Conservation (phyloP, 192 early-diverging fungal species). For the Coemansia guatemalensis region DNA sequence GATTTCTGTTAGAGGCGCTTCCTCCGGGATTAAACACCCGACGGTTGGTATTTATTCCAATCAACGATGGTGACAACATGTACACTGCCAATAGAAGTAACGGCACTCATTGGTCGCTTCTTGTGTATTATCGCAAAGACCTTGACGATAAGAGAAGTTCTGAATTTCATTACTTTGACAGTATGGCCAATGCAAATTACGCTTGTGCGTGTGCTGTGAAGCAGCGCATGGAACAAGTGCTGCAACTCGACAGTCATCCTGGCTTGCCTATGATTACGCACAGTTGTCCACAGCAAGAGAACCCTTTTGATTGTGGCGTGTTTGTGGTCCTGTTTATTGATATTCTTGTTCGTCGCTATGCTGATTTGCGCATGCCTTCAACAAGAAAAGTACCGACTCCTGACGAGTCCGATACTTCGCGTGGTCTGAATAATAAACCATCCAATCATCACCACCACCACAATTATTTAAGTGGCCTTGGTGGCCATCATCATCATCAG, state of each 20-base stretch:
- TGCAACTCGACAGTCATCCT: not conserved
- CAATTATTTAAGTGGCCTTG: not conserved
- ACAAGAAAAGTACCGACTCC: not conserved
- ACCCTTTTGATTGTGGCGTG: slow-evolving; percentile 41
- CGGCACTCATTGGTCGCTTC: slow-evolving; percentile 41
- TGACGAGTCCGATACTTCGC: not conserved
- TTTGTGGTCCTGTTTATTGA: slow-evolving; percentile 49
- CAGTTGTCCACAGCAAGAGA: slow-evolving; percentile 54
- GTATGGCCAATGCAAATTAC: slow-evolving; percentile 43
- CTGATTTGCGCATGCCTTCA: slow-evolving; percentile 17
- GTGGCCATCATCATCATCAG: not conserved
- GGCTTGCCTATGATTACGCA: slow-evolving; percentile 30
- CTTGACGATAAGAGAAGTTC: not conserved
- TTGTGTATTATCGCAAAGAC: slow-evolving; percentile 14
- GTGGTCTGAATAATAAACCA: not conserved
- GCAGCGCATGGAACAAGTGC: slow-evolving; percentile 6
- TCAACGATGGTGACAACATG: slow-evolving; percentile 23
- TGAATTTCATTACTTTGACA: slow-evolving; percentile 50
- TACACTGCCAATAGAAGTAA: slow-evolving; percentile 1
- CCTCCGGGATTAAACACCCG: slow-evolving; percentile 17
- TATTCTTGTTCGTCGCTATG: slow-evolving; percentile 38
- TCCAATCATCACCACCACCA: not conserved
- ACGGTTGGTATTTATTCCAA: slow-evolving; percentile 29
- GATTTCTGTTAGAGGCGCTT: slow-evolving; percentile 11
- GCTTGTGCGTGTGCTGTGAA: slow-evolving; percentile 20